Evolutionary conservation across 148 eudicot genomes (phyloP), one percentile per base, ranked within the genome.

Genomic region (Hydrangea macrophylla): DNA sequence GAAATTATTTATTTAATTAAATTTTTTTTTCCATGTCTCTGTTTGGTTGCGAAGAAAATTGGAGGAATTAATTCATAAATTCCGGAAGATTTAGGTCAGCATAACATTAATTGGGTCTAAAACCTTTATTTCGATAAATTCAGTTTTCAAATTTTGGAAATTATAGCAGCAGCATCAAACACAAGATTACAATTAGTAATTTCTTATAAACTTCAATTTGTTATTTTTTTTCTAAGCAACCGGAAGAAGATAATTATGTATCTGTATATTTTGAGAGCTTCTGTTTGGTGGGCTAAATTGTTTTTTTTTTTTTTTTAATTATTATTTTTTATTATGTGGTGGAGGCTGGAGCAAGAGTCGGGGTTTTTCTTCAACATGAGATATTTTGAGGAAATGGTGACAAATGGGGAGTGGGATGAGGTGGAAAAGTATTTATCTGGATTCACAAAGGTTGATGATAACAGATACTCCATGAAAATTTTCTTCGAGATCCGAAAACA

Each of bases 401-500:
- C 82, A 62, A 83, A 81, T 71, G 99, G 99, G 9, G 91, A 89
- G 36, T 95, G 97, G 99, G 99, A 95, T 65, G 93, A 85, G 68
- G 93, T 87, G 18, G 99, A 91, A 67, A 92, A 89, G 80, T 95
- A 95, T 66, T 73, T 95, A 55, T 80, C 88, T 36, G 99, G 97
- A 60, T 95, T 95, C 74, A 95, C 99, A 7, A 95, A 95, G 77
- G 93, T 95, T 55, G 97, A 95, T 65, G 99, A 95, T 70, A 95
- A 95, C 63, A 75, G 96, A 70, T 86, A 89, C 79, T 95, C 99
- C 1, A 95, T 87, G 99, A 95, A 95, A 79, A 89, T 95, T 39
- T 95, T 89, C 78, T 95, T 95, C 57, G 99, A 95, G 85, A 91
- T 95, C 60, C 87, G 97, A 64, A 95, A 95, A 77, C 99, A 91